Base-by-base conservation (phyloP, 345 rosid species). In the Hevea brasiliensis region DNA sequence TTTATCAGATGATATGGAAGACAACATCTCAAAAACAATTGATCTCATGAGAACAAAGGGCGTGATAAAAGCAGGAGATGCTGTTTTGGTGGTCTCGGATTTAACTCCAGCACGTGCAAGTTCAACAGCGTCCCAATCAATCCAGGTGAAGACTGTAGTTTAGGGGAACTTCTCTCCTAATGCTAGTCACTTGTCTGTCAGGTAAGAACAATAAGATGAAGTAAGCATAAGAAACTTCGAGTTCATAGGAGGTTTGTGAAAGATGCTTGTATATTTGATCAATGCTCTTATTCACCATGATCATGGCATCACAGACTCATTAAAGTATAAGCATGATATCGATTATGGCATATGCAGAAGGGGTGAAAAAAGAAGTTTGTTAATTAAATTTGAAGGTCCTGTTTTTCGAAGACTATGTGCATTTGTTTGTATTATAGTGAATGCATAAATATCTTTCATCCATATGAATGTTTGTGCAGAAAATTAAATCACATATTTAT, bases 1-100 rank as follows among this genome's bases (percentile, higher is more conserved):
- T 41, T 75, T 90, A 41, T 81, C 86, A 1, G 86, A 84, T n/a
- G 90, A 85, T 68, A 87, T 85, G 88, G 95, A 90, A 64, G 76
- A 77, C 26, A 84, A 90, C 72, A 78, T 88, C 20, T 63, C 77
- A 3, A 84, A 40, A 48, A 83, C 90, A 67, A 55, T 84, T 2
- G 79, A 76, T 26, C 82, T 88, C 47, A 67, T 87, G 23, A 90
- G 81, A 75, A 55, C 71, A 4, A 84, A 87, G 53, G 91, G 88
- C 18, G 42, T 88, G 84, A 61, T 85, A 55, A 83, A 79, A 73
- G 42, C 71, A 6, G 88, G 86, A 37, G 87, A 87, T 64, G 7
- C 78, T 45, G 81, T 88, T 8, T 50, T 90, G 82, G 81, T 88
- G 61, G 87, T 90, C 60, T 90, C 89, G 5, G 95, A 88, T 75